Base-by-base conservation (phyloP, 2,329 filamentous ascomycete genomes). In the Aspergillus niger region DNA sequence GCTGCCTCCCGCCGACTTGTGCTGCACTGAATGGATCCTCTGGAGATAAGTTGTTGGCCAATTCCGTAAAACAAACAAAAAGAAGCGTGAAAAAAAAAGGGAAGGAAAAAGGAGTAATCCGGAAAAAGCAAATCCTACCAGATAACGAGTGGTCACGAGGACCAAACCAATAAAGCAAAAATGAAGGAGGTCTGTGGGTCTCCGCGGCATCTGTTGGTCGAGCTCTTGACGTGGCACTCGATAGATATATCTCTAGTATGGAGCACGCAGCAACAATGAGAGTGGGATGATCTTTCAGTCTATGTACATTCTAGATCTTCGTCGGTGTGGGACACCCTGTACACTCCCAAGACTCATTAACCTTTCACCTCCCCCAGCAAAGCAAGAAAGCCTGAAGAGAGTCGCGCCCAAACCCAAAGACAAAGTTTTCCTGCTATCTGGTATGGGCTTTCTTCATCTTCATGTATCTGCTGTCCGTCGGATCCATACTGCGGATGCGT, bases 401-500 rank as follows among this genome's bases (percentile, higher is more conserved):
- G 47, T 30, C 15, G 47, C 15, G 47, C 47, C 47, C 47, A 50
- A 50, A 10, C 47, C 26, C 17, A 30, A 15, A 17, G 47, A 49
- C 44, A 49, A 30, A 36, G 32, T 30, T 17, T 17, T 20, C 15
- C 15, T 30, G 26, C 26, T 50, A 30, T 30, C 24, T 50, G 15
- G 47, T 30, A 30, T 58, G 56, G 49, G 58, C 58, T 43, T 58
- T 39, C 30, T 52, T 51, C 22, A 59, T 24, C 11, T 39, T 52
- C 28, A 60, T 32, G 20, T 51, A 30, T 20, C 39, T 15, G 54
- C 57, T 17, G 44, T 44, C 44, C 50, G 51, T 55, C 30, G 57
- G 17, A 56, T 61, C 56, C 52, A 50, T 57, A 56, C n/a, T 56
- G 51, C 17, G 22, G 55, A 24, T 59, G 10, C 22, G 49, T 44